Percentiles rank a stretch among this genome's conserved stretches.
Evolutionary conservation across 345 rosid genomes (phyloP).

Genomic region (Eucalyptus tenuipes): DNA sequence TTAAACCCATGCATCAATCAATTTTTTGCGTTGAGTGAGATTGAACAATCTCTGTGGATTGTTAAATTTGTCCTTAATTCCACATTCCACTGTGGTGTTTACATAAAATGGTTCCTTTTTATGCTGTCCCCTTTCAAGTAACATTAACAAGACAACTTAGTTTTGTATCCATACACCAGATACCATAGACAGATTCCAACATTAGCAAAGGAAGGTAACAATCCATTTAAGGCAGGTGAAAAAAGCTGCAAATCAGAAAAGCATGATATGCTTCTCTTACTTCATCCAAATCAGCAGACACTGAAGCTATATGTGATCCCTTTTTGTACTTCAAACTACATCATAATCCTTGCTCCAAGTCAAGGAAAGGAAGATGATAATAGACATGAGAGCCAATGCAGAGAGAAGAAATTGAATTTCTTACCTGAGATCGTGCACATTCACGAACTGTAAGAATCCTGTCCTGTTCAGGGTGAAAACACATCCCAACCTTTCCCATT

Average conservation of each 20-base stretch:
- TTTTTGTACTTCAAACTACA: neutral
- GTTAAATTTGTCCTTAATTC: neutral
- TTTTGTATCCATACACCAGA: neutral
- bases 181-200: neutral
- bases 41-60: neutral
- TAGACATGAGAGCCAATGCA: neutral
- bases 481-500: conserved; percentile 93
- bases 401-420: neutral
- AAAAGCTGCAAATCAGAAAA: neutral
- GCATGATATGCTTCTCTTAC: neutral
- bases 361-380: neutral
- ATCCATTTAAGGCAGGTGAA: neutral
- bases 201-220: neutral
- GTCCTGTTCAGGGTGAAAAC: conserved; percentile 90
- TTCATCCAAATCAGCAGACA: neutral
- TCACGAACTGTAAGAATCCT: conserved; percentile 80
- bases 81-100: neutral
- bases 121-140: neutral
- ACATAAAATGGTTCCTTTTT: neutral
- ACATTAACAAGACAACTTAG: neutral
- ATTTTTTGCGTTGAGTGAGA: neutral
- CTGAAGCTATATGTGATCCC: neutral
- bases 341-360: neutral
- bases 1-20: neutral
- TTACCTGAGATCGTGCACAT: conserved; percentile 84